These are phyloP conservation scores for Kalanchoe fedtschenkoi DNA, from an alignment of 164 flowering plant genomes.

Conservation along the genomic window DNA sequence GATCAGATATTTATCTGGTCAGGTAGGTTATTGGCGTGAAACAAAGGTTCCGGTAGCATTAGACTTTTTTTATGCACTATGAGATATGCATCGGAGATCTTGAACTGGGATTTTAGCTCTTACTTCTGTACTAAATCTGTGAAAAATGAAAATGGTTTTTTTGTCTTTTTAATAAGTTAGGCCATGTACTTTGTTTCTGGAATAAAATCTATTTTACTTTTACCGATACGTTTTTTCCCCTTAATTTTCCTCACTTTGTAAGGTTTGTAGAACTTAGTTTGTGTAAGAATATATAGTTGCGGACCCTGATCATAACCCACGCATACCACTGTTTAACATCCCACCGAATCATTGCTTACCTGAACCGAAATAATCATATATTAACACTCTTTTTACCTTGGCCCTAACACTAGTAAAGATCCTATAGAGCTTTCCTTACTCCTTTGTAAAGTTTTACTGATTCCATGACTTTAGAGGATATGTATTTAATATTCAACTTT, in stretches of 20 bases:
- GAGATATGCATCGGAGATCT: not conserved
- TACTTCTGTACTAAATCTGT: not conserved
- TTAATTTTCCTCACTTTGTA: not conserved
- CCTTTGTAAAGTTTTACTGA: not conserved
- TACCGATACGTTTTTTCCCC: not conserved
- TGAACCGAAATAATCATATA: not conserved
- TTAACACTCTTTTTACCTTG: not conserved
- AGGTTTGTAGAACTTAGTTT: not conserved
- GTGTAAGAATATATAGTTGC: not conserved
- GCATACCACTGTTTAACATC: not conserved
- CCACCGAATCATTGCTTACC: not conserved
- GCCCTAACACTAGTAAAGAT: not conserved
- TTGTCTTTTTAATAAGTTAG: not conserved
- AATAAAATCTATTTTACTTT: not conserved
- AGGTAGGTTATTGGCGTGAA: not conserved
- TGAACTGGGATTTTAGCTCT: not conserved
- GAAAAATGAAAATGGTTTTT: not conserved
- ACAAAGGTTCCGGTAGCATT: not conserved
- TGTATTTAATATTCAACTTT: not conserved
- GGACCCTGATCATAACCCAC: not conserved
- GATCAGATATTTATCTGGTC: not conserved
- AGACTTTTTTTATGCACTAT: not conserved
- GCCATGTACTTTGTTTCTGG: not conserved
- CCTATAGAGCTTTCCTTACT: not conserved
- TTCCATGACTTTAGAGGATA: not conserved